Percentiles rank a stretch among this genome's conserved stretches.
phyloP scores from a whole-genome alignment of 225 moss, liverwort and hornwort genomes.

The Physcomitrium patens region DNA sequence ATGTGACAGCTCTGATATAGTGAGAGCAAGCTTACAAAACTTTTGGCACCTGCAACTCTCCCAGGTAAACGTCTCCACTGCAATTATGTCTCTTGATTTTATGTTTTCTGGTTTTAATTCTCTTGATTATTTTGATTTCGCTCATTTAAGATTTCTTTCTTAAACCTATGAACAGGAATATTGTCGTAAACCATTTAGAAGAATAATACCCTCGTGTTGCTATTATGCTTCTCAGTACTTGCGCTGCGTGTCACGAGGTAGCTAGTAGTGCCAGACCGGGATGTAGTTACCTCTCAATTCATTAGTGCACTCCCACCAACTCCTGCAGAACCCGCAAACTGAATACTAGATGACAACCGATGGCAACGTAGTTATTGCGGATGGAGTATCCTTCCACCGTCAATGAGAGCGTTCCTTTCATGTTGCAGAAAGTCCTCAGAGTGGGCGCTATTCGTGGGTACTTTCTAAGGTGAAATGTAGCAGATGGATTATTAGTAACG shows the following conservation, averaged over 20 bases:
- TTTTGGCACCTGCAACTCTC: slow-evolving; percentile 85
- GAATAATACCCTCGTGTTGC: slow-evolving; percentile 4
- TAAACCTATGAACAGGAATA: background rate
- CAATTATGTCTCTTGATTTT: slow-evolving; percentile 2
- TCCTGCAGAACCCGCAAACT: too few relatives aligned
- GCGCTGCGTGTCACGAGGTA: background rate
- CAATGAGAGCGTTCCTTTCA: too few relatives aligned
- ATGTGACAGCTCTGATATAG: slow-evolving; percentile 72
- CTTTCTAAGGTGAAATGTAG: background rate
- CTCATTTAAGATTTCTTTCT: slow-evolving; percentile 5
- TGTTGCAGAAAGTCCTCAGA: too few relatives aligned
- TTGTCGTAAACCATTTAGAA: background rate
- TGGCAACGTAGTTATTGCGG: too few relatives aligned
- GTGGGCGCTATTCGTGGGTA: too few relatives aligned
- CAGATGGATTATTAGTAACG: background rate
- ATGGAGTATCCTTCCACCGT: too few relatives aligned
- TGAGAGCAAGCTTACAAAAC: slow-evolving; percentile 65
- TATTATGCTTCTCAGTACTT: background rate
- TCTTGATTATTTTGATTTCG: background rate
- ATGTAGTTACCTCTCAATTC: too few relatives aligned
- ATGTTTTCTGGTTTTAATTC: slow-evolving; percentile 5
- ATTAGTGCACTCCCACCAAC: too few relatives aligned
- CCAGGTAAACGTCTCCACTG: slow-evolving; percentile 34
- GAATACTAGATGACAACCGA: too few relatives aligned
- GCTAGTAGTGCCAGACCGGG: background rate